These are phyloP conservation scores for Termitomyces sp. DNA, from an alignment of 768 basidiomycete genomes.

Conservation along the genomic window DNA sequence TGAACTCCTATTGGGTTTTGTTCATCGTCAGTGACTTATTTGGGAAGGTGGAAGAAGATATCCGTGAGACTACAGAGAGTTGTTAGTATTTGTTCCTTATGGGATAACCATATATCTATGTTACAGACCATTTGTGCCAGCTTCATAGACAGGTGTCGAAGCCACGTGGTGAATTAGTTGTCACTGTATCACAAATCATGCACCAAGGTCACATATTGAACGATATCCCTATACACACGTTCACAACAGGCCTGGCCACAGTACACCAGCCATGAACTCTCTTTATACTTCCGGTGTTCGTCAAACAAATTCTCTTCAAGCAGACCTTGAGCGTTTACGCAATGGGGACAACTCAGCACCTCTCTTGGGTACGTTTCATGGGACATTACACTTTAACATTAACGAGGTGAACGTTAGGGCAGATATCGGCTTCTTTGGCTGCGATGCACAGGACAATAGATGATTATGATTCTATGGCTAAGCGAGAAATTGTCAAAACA, in stretches of 20 bases:
- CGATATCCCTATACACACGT: neutral
- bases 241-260: conserved; percentile 7
- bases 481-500: conserved; percentile 91
- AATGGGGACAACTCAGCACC: conserved; percentile 78
- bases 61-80: neutral
- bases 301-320: conserved; percentile 83
- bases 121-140: neutral
- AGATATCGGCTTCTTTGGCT: conserved; percentile 96
- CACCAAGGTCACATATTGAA: neutral
- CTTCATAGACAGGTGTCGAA: too few relatives aligned
- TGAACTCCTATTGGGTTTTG: neutral
- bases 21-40: neutral
- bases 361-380: conserved; percentile 61
- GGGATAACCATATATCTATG: neutral
- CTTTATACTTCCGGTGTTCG: conserved; percentile 91
- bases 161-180: neutral
- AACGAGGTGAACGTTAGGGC: conserved; percentile 52
- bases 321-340: conserved; percentile 79
- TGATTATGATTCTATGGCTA: conserved; percentile 96
- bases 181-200: neutral
- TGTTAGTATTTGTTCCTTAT: neutral
- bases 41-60: neutral
- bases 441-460: conserved; percentile 93
- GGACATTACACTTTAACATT: conserved; percentile 1
- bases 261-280: conserved; percentile 68